These are phyloP conservation scores for Cutaneotrichosporon curvatum DNA, from an alignment of 1,284 basidiomycete genomes.

Conservation along the genomic window DNA sequence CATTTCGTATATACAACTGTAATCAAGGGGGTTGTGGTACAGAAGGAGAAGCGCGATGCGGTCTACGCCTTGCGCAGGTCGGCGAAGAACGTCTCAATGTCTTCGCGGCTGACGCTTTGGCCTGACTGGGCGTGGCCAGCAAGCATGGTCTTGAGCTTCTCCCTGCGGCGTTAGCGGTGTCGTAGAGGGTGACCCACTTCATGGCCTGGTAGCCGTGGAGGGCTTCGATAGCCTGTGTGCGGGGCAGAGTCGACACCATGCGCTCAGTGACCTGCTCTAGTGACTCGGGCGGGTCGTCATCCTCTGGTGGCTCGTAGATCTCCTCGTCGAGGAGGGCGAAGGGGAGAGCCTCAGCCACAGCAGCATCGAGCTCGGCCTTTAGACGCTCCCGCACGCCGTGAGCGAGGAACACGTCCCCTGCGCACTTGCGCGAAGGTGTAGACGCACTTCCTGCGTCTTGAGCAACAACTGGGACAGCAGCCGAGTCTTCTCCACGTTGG, in stretches of 20 bases:
- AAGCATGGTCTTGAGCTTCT: constrained; percentile 35
- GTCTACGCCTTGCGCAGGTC: constrained; percentile 12
- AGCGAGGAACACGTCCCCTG: constrained; percentile 41
- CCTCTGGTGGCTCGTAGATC: constrained; percentile 42
- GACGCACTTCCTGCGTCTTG: background rate
- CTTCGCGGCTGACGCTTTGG: constrained; percentile 30
- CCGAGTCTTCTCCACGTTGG: no score
- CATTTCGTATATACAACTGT: no score
- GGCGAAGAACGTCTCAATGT: constrained; percentile 37
- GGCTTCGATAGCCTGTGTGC: constrained; percentile 44
- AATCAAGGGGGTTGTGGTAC: no score
- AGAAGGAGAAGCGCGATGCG: no score
- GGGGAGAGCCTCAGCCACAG: constrained; percentile 9
- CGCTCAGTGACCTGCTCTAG: constrained; percentile 39
- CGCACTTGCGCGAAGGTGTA: constrained; percentile 14
- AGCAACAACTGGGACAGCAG: background rate
- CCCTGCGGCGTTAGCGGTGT: constrained; percentile 19
- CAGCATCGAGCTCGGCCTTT: constrained; percentile 16
- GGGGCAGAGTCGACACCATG: constrained; percentile 32
- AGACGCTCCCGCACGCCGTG: constrained; percentile 31
- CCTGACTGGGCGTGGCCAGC: constrained; percentile 25
- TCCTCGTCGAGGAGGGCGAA: constrained; percentile 42
- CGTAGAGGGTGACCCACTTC: constrained; percentile 33
- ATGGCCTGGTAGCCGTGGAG: constrained; percentile 38
- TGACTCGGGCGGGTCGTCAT: constrained; percentile 34